These are phyloP conservation scores for Fusarium tuaranense DNA, from an alignment of 2,329 filamentous ascomycete genomes.

Conservation along the genomic window DNA sequence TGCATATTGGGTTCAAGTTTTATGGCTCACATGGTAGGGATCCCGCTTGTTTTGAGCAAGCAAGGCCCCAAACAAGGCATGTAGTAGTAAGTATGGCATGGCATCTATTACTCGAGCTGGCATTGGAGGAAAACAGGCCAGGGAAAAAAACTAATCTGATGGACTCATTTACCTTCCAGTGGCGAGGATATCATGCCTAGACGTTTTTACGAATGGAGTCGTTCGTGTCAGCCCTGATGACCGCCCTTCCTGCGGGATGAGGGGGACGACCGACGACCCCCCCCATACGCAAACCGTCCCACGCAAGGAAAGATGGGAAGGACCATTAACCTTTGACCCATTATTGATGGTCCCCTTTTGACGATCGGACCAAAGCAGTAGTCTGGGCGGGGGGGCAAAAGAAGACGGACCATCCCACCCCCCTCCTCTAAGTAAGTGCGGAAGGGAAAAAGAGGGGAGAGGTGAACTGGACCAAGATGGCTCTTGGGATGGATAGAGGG, in stretches of 20 bases:
- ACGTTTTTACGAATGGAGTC: constrained; percentile 12
- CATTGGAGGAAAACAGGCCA: not conserved
- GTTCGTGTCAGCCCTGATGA: constrained; percentile 8
- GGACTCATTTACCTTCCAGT: not conserved
- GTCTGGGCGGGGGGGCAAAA: not conserved
- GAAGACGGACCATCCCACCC: not conserved
- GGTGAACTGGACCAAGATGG: not conserved
- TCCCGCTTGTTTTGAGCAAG: not conserved
- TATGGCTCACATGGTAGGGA: constrained; percentile 2
- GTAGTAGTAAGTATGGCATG: not conserved
- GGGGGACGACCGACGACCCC: not conserved
- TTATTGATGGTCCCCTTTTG: not conserved
- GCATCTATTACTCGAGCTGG: not conserved
- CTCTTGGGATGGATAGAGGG: constrained; percentile 1
- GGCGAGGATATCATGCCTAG: constrained; percentile 4
- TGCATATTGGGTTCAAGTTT: not conserved
- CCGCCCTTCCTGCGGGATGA: not conserved
- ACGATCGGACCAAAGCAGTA: not conserved
- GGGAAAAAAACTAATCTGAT: not conserved
- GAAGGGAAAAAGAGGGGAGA: not conserved
- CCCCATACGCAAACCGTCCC: not conserved
- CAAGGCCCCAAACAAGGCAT: not conserved
- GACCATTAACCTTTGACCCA: not conserved
- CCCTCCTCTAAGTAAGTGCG: not conserved
- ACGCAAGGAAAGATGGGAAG: not conserved